Conservation (phyloP, 2,329 filamentous ascomycete genomes). For the Elsinoe australis region DNA sequence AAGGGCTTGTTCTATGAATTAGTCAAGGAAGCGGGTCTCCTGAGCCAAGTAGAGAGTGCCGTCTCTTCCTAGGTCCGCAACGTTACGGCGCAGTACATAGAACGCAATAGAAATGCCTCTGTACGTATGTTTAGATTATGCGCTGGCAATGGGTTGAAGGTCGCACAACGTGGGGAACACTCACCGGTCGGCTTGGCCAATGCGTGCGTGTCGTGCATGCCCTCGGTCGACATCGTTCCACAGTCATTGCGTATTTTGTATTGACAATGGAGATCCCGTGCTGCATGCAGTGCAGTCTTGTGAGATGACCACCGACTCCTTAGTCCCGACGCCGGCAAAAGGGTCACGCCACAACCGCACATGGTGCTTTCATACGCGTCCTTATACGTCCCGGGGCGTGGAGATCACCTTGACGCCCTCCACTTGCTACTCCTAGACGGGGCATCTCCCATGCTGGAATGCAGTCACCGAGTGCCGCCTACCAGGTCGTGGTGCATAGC, state of each 20-base stretch:
- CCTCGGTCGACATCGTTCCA: no score
- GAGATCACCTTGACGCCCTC: no score
- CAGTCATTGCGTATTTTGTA: neutral
- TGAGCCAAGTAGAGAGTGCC: conserved; percentile 36
- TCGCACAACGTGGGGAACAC: no score
- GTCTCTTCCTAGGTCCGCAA: neutral
- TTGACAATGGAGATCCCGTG: neutral
- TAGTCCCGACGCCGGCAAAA: conserved; percentile 1
- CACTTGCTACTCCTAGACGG: neutral
- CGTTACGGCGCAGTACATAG: neutral
- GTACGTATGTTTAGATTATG: neutral
- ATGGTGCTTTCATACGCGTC: no score
- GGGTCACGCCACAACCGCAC: conserved; percentile 3
- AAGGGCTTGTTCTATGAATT: conserved; percentile 80
- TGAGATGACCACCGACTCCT: neutral
- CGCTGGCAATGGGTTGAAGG: neutral
- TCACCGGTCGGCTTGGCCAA: neutral
- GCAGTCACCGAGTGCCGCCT: no score
- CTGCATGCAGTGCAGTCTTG: neutral
- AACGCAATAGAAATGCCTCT: neutral
- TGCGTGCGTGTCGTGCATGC: neutral
- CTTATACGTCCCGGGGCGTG: no score
- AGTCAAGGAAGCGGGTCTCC: conserved; percentile 80
- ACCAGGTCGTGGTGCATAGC: no score
- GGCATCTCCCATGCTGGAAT: no score